A percentile compares a stretch with the other conserved stretches of the same genome.
phyloP scores from a whole-genome alignment of 2,329 filamentous ascomycete species.

The Aspergillus transmontanensis region DNA sequence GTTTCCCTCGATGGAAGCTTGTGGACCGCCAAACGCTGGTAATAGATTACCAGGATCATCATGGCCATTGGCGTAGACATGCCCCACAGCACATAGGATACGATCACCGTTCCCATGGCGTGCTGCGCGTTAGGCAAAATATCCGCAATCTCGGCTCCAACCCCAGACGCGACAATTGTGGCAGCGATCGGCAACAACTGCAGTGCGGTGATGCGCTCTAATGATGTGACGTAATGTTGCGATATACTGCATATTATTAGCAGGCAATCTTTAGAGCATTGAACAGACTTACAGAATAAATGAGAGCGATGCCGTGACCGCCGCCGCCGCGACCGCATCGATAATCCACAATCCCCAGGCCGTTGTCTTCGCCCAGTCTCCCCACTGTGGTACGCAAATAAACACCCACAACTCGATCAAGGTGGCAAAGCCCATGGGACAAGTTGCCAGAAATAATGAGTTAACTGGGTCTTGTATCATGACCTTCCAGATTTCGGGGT shows the following conservation, averaged over 20 bases:
- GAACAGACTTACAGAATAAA: conserved; percentile 56
- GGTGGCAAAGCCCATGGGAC: conserved; percentile 67
- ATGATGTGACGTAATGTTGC: conserved; percentile 36
- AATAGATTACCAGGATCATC: conserved; percentile 68
- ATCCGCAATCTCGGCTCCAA: conserved; percentile 66
- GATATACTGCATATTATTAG: conserved; percentile 39
- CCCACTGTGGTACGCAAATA: conserved; percentile 59
- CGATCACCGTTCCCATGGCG: conserved; percentile 64
- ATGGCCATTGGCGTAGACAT: conserved; percentile 64
- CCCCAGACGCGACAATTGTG: conserved; percentile 65
- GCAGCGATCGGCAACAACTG: conserved; percentile 69
- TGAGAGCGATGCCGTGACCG: conserved; percentile 48
- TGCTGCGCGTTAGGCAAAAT: conserved; percentile 57
- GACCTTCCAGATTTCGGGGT: conserved; percentile 63
- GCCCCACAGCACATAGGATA: conserved; percentile 70
- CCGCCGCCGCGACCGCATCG: conserved; percentile 48
- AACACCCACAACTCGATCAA: conserved; percentile 65
- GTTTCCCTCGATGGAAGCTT: conserved; percentile 67
- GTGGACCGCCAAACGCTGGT: conserved; percentile 67
- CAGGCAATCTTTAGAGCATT: conserved; percentile 13
- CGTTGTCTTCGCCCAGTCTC: conserved; percentile 51
- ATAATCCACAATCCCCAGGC: conserved; percentile 56
- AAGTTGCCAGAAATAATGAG: conserved; percentile 65
- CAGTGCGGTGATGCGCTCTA: conserved; percentile 64
- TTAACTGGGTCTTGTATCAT: conserved; percentile 68